Conservation (phyloP, 1,284 basidiomycete genomes). For the Polyporus tsugae region DNA sequence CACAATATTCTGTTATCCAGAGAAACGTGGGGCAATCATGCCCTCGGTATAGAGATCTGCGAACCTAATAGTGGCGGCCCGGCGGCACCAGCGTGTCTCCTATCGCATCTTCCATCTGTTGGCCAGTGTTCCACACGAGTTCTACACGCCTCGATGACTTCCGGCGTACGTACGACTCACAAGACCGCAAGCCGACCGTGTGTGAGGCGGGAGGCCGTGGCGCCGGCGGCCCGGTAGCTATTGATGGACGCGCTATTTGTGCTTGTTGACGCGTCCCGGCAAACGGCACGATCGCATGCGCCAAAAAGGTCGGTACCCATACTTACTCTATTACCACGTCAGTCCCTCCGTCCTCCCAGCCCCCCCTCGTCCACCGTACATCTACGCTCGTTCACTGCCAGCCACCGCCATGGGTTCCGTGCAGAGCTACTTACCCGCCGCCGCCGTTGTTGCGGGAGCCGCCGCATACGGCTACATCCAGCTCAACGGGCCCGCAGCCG, state of each 20-base stretch:
- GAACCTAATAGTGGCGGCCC: not conserved
- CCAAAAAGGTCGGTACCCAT: slow-evolving; percentile 9
- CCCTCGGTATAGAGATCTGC: not conserved
- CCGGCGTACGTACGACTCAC: not conserved
- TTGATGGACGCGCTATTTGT: slow-evolving; percentile 36
- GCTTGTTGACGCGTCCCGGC: slow-evolving; percentile 37
- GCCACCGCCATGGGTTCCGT: slow-evolving; percentile 54
- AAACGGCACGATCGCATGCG: slow-evolving; percentile 23
- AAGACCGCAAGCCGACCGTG: not conserved
- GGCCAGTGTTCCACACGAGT: no score
- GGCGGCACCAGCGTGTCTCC: not conserved
- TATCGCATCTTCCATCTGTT: not conserved
- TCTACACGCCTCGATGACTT: not conserved
- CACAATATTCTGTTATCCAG: no score
- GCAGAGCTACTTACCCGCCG: slow-evolving; percentile 54
- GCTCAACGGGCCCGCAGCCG: slow-evolving; percentile 30
- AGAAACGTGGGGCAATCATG: no score
- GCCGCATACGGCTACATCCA: slow-evolving; percentile 51
- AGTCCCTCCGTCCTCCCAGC: slow-evolving; percentile 14
- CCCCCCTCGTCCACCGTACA: slow-evolving; percentile 11
- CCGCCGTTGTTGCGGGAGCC: slow-evolving; percentile 50
- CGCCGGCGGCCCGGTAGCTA: slow-evolving; percentile 10
- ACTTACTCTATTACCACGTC: slow-evolving; percentile 28
- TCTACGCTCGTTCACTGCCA: slow-evolving; percentile 8
- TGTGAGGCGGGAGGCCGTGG: slow-evolving; percentile 5